Conservation (phyloP, 2,329 filamentous ascomycete genomes). For the Xylogone sp. region DNA sequence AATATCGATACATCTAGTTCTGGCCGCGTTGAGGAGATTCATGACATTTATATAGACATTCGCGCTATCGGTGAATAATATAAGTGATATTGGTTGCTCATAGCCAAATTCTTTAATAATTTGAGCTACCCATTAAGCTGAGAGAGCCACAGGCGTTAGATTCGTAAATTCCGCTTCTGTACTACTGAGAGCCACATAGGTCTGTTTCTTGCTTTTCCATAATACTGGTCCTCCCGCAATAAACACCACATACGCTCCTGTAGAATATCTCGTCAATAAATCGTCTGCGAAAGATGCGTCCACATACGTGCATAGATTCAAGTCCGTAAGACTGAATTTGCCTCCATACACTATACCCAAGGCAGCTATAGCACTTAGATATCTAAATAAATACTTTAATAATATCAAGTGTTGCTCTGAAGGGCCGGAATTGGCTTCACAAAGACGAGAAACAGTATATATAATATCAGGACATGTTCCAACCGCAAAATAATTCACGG, state of each 20-base stretch:
- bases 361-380: neutral
- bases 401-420: neutral
- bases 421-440: neutral
- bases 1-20: neutral
- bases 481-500: neutral
- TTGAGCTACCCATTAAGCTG: neutral
- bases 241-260: neutral
- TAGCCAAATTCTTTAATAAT: neutral
- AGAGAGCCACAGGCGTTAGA: neutral
- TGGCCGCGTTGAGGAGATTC: neutral
- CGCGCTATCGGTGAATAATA: neutral
- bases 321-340: neutral
- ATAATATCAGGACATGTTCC: neutral
- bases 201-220: neutral
- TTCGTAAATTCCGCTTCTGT: neutral
- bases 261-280: neutral
- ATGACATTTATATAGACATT: neutral
- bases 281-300: neutral
- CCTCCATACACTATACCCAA: neutral
- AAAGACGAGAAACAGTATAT: neutral
- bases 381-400: neutral
- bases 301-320: neutral
- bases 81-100: neutral
- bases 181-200: neutral
- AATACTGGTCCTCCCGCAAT: neutral